Percentiles rank a stretch among this genome's conserved stretches.
Evolutionary conservation across 2,329 filamentous ascomycete species (phyloP).

Genomic region (Alternaria postmessia): DNA sequence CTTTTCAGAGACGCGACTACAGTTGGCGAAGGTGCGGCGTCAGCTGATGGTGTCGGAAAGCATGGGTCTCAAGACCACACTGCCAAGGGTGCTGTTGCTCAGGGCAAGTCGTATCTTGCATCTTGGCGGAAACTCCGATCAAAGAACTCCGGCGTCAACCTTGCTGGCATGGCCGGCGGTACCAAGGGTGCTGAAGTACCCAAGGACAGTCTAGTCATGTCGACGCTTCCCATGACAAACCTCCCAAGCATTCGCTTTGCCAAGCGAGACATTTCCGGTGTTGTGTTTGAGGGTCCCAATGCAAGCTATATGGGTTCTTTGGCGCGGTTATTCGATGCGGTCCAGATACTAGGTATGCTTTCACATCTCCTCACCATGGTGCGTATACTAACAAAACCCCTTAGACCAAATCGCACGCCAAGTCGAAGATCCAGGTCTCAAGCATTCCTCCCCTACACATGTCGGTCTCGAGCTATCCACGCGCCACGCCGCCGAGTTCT

Average conservation of each 20-base stretch:
- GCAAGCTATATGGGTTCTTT: conserved; percentile 90
- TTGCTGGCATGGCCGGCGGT: conserved; percentile 57
- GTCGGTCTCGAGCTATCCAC: conserved; percentile 94
- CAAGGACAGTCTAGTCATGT: conserved; percentile 67
- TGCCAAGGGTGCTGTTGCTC: conserved; percentile 45
- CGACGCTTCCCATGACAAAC: conserved; percentile 68
- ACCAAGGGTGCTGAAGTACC: conserved; percentile 43
- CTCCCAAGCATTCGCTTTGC: conserved; percentile 77
- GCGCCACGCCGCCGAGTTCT: conserved; percentile 94
- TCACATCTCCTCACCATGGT: neutral
- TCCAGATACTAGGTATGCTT: conserved; percentile 84
- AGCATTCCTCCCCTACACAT: conserved; percentile 90
- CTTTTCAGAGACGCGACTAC: conserved; percentile 75
- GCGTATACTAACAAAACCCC: conserved; percentile 13
- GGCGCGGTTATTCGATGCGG: conserved; percentile 90
- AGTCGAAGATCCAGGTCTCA: conserved; percentile 92
- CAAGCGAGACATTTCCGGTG: conserved; percentile 73
- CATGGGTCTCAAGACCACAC: conserved; percentile 43
- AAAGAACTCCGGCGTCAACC: conserved; percentile 77
- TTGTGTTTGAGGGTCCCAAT: conserved; percentile 83
- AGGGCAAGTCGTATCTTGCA: conserved; percentile 76
- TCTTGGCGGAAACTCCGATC: conserved; percentile 90
- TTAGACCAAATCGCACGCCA: conserved; percentile 94
- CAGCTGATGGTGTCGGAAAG: conserved; percentile 35
- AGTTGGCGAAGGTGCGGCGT: conserved; percentile 39